Conservation (phyloP, 371 early-diverging fungal genomes). For the Saksenaea oblongispora region DNA sequence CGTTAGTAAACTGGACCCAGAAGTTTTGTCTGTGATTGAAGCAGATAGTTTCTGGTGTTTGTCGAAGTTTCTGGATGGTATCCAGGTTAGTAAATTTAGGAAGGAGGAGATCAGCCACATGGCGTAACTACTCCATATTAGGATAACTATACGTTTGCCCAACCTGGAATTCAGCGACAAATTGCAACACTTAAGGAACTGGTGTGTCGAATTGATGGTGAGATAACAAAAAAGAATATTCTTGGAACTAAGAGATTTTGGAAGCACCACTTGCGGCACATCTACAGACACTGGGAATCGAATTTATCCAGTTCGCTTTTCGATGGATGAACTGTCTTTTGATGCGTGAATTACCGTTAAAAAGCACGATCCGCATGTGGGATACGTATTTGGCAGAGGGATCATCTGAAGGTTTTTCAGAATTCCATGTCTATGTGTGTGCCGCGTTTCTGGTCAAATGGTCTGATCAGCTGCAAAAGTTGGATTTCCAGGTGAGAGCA, state of each 20-base stretch:
- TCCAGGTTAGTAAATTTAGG: conserved; percentile 64
- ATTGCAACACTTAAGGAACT: conserved; percentile 86
- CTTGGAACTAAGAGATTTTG: neutral
- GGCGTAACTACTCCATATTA: conserved; percentile 13
- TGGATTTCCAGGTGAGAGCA: conserved; percentile 81
- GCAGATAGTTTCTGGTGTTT: conserved; percentile 97
- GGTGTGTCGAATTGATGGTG: conserved; percentile 88
- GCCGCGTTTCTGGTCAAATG: conserved; percentile 96
- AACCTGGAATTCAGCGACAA: conserved; percentile 95
- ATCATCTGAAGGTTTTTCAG: conserved; percentile 85
- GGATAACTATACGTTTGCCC: conserved; percentile 96
- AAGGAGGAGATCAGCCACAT: neutral
- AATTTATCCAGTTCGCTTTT: conserved; percentile 98
- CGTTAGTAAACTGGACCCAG: conserved; percentile 56
- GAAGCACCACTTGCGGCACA: conserved; percentile 79
- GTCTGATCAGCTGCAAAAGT: conserved; percentile 78
- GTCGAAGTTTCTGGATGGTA: conserved; percentile 92
- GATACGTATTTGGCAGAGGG: conserved; percentile 95
- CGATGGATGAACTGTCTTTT: conserved; percentile 99
- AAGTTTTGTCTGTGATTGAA: conserved; percentile 76
- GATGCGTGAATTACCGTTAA: conserved; percentile 92
- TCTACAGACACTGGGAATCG: conserved; percentile 84
- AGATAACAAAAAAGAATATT: conserved; percentile 6
- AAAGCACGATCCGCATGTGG: conserved; percentile 94
- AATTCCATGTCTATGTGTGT: conserved; percentile 96